Evolutionary conservation across 495 filamentous ascomycete genomes (phyloP), one percentile per base, ranked within the genome.

Genomic region (Annulohypoxylon maeteangense): DNA sequence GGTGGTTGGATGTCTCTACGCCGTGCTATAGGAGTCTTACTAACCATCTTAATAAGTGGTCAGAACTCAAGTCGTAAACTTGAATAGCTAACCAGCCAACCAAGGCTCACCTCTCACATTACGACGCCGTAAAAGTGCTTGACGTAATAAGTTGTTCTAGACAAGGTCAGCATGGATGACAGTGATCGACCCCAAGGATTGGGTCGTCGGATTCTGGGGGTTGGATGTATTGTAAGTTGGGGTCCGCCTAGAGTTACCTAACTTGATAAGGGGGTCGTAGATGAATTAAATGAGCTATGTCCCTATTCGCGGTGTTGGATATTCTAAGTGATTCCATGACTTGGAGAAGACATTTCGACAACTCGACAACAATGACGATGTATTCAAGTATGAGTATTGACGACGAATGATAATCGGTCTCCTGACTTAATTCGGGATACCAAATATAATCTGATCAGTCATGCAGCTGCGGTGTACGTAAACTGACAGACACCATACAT

Each of bases 71-170:
- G 54, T 12, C 31, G 23, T 36, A 57, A 62, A 38, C 48, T 1
- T 65, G 32, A 56, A 53, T 54, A 47, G 57, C 61, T 48, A 70
- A 45, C 27, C 55, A 59, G 29, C 67, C 67, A 70, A 65, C 48
- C 61, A 64, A 50, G 7, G 27, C 45, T 34, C 25, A 44, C 34
- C 55, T 34, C 31, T 34, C 31, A 68, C 12, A 54, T 62, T 62
- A 65, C 65, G 62, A 68, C 38, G 44, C 56, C 34, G 12, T 55
- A 22, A 47, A 62, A 16, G 14, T 11, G 18, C 31, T 73, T 73
- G 70, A 73, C 70, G 70, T 73, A 73, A 73, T 62, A 22, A 23
- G 47, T 40, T 23, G 65, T 65, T 69, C 70, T 65, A 65, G 65
- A 73, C 54, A 48, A 44, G 65, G 42, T 68, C 59, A 57, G 58